These are phyloP conservation scores for Silene conica DNA, from an alignment of 148 eudicot genomes.

Conservation along the genomic window DNA sequence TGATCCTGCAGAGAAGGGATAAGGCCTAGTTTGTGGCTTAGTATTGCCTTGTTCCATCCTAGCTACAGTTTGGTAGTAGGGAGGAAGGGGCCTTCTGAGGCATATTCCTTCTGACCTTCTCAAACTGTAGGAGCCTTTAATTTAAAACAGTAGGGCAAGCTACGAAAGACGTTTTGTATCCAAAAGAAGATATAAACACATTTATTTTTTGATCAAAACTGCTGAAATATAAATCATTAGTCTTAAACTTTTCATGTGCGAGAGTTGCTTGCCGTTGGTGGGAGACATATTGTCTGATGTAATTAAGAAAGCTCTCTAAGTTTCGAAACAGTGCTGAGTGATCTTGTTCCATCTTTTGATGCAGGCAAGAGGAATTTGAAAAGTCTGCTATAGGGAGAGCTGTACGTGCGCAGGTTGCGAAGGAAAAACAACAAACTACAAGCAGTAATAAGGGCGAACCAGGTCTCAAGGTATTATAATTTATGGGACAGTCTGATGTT, in stretches of 20 bases:
- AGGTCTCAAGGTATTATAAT: constrained; percentile 56
- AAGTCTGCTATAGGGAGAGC: constrained; percentile 86
- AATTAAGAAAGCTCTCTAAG: not conserved
- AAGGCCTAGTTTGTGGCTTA: too few species aligned
- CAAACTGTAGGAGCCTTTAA: too few species aligned
- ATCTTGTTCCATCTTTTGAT: not conserved
- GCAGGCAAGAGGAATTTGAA: constrained; percentile 80
- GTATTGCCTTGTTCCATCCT: too few species aligned
- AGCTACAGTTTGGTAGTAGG: too few species aligned
- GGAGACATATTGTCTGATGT: not conserved
- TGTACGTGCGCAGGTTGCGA: constrained; percentile 76
- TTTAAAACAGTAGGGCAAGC: too few species aligned
- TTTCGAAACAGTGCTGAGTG: not conserved
- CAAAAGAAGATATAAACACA: too few species aligned
- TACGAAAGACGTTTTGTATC: too few species aligned
- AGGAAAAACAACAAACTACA: constrained; percentile 53
- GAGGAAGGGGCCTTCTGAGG: too few species aligned
- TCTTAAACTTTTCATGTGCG: not conserved
- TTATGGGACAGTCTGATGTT: not conserved
- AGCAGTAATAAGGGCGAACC: constrained; percentile 68
- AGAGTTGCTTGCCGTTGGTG: not conserved
- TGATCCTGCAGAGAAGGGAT: too few species aligned
- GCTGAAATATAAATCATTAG: not conserved
- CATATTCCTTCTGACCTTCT: too few species aligned
- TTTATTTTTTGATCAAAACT: too few species aligned